Evolutionary conservation across 768 basidiomycete species (phyloP).

Genomic region (Pleurotus eryngii): DNA sequence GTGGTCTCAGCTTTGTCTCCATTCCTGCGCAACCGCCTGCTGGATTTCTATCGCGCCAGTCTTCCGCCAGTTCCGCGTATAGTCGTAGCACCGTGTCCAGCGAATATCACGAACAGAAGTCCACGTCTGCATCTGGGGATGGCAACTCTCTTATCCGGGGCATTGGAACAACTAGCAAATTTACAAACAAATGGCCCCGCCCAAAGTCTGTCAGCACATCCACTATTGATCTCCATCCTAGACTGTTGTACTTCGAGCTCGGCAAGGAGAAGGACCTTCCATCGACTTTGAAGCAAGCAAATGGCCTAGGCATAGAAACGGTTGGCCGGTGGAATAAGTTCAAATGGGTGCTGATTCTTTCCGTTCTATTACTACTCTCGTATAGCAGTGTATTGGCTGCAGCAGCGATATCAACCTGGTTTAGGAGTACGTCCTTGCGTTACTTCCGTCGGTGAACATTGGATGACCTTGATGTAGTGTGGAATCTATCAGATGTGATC

Average conservation of each 20-base stretch:
- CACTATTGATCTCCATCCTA: not conserved
- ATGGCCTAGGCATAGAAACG: slow-evolving; percentile 33
- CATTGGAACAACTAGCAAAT: slow-evolving; percentile 35
- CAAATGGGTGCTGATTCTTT: slow-evolving; percentile 60
- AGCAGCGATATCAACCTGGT: slow-evolving; percentile 57
- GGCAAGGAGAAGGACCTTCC: slow-evolving; percentile 1
- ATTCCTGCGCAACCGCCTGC: slow-evolving; percentile 7
- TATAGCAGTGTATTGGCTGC: slow-evolving; percentile 52
- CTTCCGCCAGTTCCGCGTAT: not conserved
- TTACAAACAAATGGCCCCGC: slow-evolving; percentile 51
- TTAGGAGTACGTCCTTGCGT: slow-evolving; percentile 37
- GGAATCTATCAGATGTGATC: slow-evolving; percentile 61
- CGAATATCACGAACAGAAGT: not conserved
- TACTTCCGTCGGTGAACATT: too few relatives aligned
- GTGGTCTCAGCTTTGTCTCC: slow-evolving; percentile 17
- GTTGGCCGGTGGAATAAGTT: slow-evolving; percentile 54
- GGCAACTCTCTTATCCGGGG: slow-evolving; percentile 7
- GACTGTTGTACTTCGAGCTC: not conserved
- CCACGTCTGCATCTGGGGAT: not conserved
- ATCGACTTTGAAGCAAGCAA: slow-evolving; percentile 30
- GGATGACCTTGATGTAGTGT: slow-evolving; percentile 34
- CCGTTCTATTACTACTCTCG: slow-evolving; percentile 48
- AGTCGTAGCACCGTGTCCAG: not conserved
- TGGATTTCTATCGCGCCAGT: slow-evolving; percentile 7
- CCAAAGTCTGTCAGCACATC: slow-evolving; percentile 26